Evolutionary conservation across 225 moss, liverwort and hornwort species (phyloP), one percentile per base, ranked within the genome.

Genomic region (Bryoerythrophyllum caledonicum): DNA sequence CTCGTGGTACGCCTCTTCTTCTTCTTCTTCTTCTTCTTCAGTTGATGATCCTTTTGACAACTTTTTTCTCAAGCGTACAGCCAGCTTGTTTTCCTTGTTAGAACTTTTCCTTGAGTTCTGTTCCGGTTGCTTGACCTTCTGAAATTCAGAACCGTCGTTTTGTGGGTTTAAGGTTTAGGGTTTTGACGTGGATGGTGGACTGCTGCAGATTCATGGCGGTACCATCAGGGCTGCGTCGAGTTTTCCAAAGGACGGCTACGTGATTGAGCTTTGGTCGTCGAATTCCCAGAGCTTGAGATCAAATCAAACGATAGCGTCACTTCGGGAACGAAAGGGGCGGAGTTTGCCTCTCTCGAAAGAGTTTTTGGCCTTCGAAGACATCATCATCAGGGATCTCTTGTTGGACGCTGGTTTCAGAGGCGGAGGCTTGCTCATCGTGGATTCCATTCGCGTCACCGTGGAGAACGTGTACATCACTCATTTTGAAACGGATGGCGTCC

Each of bases 191-290:
- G 6, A 32, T 13, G 40, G 43, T 63, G 68, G 13, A 46, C 57
- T 59, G 65, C 66, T 70, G 81, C 87, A 89, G 91, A 90, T 93
- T 17, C 93, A 93, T 78, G 93, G 93, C 65, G 93, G 93, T 64
- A 91, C 90, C 34, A 83, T 93, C 48, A 77, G 91, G 74, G 90
- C 93, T 30, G 75, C 91, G 8, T 76, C 80, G 23, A 80, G 68
- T 41, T 93, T 93, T 55, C 93, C 93, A 16, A 25, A 60, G 10
- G 90, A 88, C 69, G 85, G 83, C 23, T 91, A 93, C 66, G 40
- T 93, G 70, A 84, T 93, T 23, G 91, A 93, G 76, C 82, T 93
- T 27, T 93, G 91, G 91, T 88, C 91, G n/a, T 80, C 88, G 0
- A 78, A 82, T 70, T 89, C 91, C 60, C 81, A 81, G 73, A 71